A percentile compares a stretch with the other conserved stretches of the same genome.
Evolutionary conservation across 2,329 filamentous ascomycete genomes (phyloP).

Genomic region (Microcera coccophila): DNA sequence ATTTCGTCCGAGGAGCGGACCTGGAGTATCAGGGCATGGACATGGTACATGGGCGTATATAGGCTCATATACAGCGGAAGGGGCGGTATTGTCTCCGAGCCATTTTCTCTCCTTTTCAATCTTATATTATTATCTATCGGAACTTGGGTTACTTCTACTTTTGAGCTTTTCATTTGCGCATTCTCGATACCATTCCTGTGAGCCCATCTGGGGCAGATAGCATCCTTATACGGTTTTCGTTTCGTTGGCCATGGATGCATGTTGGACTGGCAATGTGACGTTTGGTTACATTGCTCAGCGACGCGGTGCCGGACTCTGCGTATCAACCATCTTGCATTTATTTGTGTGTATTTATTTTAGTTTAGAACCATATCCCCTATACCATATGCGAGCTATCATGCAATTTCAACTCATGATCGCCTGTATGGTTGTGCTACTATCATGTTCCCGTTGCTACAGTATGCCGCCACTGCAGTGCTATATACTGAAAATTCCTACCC

Average conservation of each 20-base stretch:
- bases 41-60: constrained; percentile 11
- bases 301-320: constrained; percentile 13
- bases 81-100: constrained; percentile 20
- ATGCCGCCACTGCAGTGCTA: no score
- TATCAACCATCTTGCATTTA: constrained; percentile 10
- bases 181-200: not conserved
- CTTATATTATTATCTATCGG: constrained; percentile 1
- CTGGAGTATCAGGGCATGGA: constrained; percentile 18
- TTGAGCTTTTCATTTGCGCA: not conserved
- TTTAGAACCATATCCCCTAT: constrained; percentile 18
- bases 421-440: not conserved
- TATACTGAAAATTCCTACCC: no score
- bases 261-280: constrained; percentile 9
- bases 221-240: not conserved
- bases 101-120: constrained; percentile 2
- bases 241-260: not conserved
- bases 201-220: not conserved
- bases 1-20: constrained; percentile 11
- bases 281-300: constrained; percentile 6
- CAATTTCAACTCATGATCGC: not conserved
- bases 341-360: constrained; percentile 25
- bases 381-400: constrained; percentile 22
- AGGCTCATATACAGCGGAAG: constrained; percentile 20
- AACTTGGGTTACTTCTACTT: not conserved
- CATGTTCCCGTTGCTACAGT: no score